These are phyloP conservation scores for Verticillium klebahnii DNA, from an alignment of 2,329 filamentous ascomycete species.

Conservation along the genomic window DNA sequence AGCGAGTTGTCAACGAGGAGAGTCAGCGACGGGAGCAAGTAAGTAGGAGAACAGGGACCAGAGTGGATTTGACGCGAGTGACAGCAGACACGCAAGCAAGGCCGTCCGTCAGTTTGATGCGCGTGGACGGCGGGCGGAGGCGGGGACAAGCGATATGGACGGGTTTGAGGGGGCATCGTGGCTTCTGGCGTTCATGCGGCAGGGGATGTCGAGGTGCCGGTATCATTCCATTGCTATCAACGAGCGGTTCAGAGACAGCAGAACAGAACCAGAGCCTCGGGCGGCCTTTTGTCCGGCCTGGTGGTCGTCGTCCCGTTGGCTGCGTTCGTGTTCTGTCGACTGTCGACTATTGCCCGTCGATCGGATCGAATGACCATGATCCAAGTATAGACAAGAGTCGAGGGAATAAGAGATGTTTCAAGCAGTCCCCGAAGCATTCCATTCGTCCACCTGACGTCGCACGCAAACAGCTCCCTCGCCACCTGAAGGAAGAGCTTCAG, in stretches of 20 bases:
- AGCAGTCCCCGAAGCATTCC: background rate
- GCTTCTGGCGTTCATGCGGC: background rate
- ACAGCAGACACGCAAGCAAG: background rate
- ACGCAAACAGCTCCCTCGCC: background rate
- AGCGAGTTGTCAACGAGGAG: background rate
- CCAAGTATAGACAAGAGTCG: background rate
- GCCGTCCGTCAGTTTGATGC: background rate
- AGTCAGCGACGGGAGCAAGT: background rate
- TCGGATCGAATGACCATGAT: background rate
- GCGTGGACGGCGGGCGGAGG: background rate
- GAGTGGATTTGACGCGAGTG: background rate
- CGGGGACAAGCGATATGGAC: background rate
- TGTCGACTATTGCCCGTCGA: background rate
- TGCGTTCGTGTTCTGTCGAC: background rate
- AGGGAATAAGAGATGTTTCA: background rate
- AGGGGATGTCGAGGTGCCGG: background rate
- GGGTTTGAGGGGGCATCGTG: background rate
- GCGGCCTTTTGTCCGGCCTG: background rate
- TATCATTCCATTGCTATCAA: background rate
- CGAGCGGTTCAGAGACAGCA: too few relatives aligned
- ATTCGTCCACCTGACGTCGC: background rate
- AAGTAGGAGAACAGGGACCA: background rate
- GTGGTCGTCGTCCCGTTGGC: background rate
- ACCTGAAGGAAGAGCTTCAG: background rate
- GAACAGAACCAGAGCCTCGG: background rate